Base-by-base conservation (phyloP, 257 asterid genomes). In the Primulina huaijiensis region DNA sequence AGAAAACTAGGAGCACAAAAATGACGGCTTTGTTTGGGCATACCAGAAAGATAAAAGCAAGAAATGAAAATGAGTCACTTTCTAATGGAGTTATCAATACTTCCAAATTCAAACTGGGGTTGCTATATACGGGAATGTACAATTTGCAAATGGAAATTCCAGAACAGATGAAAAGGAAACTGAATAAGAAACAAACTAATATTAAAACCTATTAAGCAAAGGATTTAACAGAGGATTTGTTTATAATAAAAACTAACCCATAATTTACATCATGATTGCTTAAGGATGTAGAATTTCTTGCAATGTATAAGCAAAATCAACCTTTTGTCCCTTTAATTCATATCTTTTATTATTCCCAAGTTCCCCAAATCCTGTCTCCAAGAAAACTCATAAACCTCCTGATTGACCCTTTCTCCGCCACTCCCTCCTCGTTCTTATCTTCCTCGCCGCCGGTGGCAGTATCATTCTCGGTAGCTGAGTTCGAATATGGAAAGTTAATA, bases 311-410 rank as follows among this genome's bases (percentile, higher is more conserved):
- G 46, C 23, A 63, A 65, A 78, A 21, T 21, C 67, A 72, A 81
- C 74, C 82, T 64, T 72, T 46, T 4, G 38, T 53, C 76, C 77
- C 70, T 20, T 63, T 33, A 29, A 40, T 21, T 29, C 67, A 2
- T 2, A 3, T n/a, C 9, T 60, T 3, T 83, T 72, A 86, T 83
- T 72, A 86, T 3, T 83, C 87, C 95, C 92, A 88, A 80, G 81
- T 86, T 17, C 90, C 59, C 95, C 95, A 88, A 71, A 86, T 73
- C 79, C 77, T 86, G 74, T 84, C 92, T 7, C 95, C 95, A 62
- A 88, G 72, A 64, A 82, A 84, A 62, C 87, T 81, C 74, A 88
- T 83, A 67, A 88, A 81, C 64, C 80, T 88, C 76, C 90, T 75
- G 37, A 88, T 81, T 0, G 92, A 76, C 1, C 92, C 90, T 27